These are phyloP conservation scores for Aspergillus ochraceoroseus DNA, from an alignment of 2,329 filamentous ascomycete genomes.

Conservation along the genomic window DNA sequence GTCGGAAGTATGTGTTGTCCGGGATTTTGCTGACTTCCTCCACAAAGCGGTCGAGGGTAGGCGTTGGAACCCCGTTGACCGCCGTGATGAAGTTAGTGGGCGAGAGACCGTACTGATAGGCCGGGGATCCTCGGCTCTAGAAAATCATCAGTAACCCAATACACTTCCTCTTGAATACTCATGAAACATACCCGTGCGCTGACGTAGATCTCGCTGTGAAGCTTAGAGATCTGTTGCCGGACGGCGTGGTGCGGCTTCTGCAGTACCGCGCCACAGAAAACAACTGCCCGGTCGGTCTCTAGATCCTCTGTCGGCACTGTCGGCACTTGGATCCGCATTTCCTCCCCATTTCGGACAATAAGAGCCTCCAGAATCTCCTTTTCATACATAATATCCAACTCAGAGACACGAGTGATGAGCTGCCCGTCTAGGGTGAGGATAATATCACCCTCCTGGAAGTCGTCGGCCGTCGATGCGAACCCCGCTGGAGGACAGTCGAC, in stretches of 20 bases:
- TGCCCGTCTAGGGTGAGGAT: slow-evolving; percentile 86
- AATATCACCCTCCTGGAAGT: slow-evolving; percentile 83
- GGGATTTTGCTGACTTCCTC: slow-evolving; percentile 78
- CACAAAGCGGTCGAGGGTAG: slow-evolving; percentile 75
- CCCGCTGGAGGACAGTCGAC: slow-evolving; percentile 59
- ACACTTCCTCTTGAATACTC: slow-evolving; percentile 1
- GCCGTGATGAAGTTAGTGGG: slow-evolving; percentile 97
- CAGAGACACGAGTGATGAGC: slow-evolving; percentile 85
- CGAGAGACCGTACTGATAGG: slow-evolving; percentile 85
- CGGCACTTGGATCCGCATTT: slow-evolving; percentile 69
- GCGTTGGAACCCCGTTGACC: slow-evolving; percentile 83
- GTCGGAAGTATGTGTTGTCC: slow-evolving; percentile 95
- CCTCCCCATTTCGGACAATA: slow-evolving; percentile 77
- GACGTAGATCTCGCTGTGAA: slow-evolving; percentile 95
- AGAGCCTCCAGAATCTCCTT: slow-evolving; percentile 76
- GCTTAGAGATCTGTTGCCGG: slow-evolving; percentile 90
- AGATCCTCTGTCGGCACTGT: slow-evolving; percentile 86
- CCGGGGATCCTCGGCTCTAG: slow-evolving; percentile 68
- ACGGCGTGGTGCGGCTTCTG: slow-evolving; percentile 95
- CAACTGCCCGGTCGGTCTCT: slow-evolving; percentile 85
- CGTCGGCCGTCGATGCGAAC: slow-evolving; percentile 47
- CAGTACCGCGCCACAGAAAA: slow-evolving; percentile 90
- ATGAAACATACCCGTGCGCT: slow-evolving; percentile 60
- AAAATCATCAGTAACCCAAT: slow-evolving; percentile 9
- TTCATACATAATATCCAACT: slow-evolving; percentile 95